Conservation (phyloP, 2,329 filamentous ascomycete species). For the Leptoxyphium fumago region DNA sequence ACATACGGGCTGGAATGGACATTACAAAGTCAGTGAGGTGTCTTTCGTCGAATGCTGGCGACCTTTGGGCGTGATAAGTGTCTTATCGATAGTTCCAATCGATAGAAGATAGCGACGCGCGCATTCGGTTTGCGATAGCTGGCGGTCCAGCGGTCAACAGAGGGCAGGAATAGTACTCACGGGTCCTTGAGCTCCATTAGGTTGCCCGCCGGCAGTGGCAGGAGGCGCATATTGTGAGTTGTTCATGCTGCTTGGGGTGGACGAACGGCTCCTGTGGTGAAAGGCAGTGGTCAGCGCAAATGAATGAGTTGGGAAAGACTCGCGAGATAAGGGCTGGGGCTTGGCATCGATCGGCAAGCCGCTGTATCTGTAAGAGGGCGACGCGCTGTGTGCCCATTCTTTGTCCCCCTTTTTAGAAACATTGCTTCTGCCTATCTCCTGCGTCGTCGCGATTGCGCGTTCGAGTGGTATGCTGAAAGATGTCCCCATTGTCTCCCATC, state of each 20-base stretch:
- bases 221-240: slow-evolving; percentile 51
- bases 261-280: slow-evolving; percentile 12
- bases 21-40: slow-evolving; percentile 23
- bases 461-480: not conserved
- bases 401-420: too few species aligned
- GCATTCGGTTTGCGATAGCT: not conserved
- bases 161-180: slow-evolving; percentile 28
- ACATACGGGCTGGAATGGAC: slow-evolving; percentile 73
- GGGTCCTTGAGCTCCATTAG: slow-evolving; percentile 31
- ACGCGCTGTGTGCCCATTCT: too few species aligned
- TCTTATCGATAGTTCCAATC: slow-evolving; percentile 5
- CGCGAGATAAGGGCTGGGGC: slow-evolving; percentile 10
- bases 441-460: not conserved
- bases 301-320: slow-evolving; percentile 12
- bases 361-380: too few species aligned
- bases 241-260: slow-evolving; percentile 30
- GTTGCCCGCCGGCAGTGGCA: slow-evolving; percentile 49
- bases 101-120: slow-evolving; percentile 9
- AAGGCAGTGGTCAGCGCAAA: not conserved
- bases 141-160: slow-evolving; percentile 1
- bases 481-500: not conserved
- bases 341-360: not conserved
- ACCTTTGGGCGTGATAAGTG: not conserved
- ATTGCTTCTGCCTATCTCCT: too few species aligned
- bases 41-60: not conserved